Percentiles rank a stretch among this genome's conserved stretches.
Evolutionary conservation across 257 asterid species (phyloP).

Genomic region (Penstemon davidsonii): DNA sequence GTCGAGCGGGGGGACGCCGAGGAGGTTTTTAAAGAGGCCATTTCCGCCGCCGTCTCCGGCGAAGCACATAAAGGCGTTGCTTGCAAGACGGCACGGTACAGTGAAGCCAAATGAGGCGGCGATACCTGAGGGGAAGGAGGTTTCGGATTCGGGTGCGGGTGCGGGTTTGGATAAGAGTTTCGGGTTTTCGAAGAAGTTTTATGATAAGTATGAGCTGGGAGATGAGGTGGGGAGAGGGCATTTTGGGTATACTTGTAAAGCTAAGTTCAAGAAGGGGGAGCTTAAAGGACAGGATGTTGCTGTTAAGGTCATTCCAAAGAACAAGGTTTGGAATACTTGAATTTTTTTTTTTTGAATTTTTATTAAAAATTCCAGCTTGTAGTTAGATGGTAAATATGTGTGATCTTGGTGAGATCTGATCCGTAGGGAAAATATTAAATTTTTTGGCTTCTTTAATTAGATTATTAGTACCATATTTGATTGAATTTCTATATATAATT

Average conservation of each 20-base stretch:
- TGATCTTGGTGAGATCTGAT: constrained; percentile 34
- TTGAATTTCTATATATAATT: neutral
- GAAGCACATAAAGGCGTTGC: constrained; percentile 80
- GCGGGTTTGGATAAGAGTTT: constrained; percentile 73
- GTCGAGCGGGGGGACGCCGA: constrained; percentile 54
- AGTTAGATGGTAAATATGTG: constrained; percentile 25
- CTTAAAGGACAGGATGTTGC: constrained; percentile 84
- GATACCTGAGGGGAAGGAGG: constrained; percentile 69
- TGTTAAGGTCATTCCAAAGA: constrained; percentile 88
- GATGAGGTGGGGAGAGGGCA: constrained; percentile 97
- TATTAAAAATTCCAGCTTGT: neutral
- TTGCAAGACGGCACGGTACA: constrained; percentile 84
- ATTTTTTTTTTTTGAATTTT: neutral
- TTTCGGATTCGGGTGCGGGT: constrained; percentile 43
- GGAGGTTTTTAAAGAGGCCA: constrained; percentile 73
- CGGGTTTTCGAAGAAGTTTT: constrained; percentile 78
- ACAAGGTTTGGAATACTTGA: constrained; percentile 54
- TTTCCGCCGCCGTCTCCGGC: constrained; percentile 98
- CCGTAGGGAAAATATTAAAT: neutral
- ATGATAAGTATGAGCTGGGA: constrained; percentile 79
- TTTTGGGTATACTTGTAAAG: constrained; percentile 91
- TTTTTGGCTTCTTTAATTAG: neutral
- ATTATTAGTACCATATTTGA: neutral
- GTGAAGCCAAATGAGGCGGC: constrained; percentile 76
- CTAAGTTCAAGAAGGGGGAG: constrained; percentile 86